Base-by-base conservation (phyloP, 2,329 filamentous ascomycete species). In the Fusarium fracticaudum region DNA sequence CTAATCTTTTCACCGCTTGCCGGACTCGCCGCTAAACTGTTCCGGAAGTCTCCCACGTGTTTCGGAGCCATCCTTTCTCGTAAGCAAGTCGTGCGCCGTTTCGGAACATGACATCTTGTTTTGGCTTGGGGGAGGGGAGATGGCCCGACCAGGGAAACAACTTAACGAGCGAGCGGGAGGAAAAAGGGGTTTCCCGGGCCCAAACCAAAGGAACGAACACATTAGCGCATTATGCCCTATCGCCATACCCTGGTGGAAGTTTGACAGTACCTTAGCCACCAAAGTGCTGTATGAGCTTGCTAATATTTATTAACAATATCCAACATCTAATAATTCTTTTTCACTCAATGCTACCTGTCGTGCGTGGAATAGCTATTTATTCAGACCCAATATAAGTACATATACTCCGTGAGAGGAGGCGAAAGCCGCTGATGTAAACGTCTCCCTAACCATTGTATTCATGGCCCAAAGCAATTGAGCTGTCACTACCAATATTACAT, bases 31-130 rank as follows among this genome's bases (percentile, higher is more conserved):
- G 64, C 77, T 78, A 78, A 78, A 68, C 77, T 68, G 38, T 78
- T 77, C 69, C 74, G 76, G 76, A 77, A 78, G 67, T 64, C 61
- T 62, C 69, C 77, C 77, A 78, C 77, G 77, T 78, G 77, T 78
- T 77, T 77, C 67, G 58, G 62, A 51, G 53, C 58, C 60, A 70
- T 57, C 53, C 50, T 67, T 70, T 77, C 61, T 40, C 51, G 58
- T 73, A 64, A 77, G 69, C 64, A 72, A 40, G 58, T 62, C 18
- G 20, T 43, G 41, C 54, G 57, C 62, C 64, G 61, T 70, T 74
- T 74, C 64, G 50, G 68, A 63, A 54, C 67, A 60, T 68, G 67
- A 43, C 69, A 68, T 69, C 65, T 67, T 72, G 53, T 67, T 68
- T 71, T 59, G 64, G 67, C 51, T 57, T 66, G 40, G 65, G 51